Evolutionary conservation across 2,329 filamentous ascomycete genomes (phyloP).

Genomic region (Aureobasidium sp.): DNA sequence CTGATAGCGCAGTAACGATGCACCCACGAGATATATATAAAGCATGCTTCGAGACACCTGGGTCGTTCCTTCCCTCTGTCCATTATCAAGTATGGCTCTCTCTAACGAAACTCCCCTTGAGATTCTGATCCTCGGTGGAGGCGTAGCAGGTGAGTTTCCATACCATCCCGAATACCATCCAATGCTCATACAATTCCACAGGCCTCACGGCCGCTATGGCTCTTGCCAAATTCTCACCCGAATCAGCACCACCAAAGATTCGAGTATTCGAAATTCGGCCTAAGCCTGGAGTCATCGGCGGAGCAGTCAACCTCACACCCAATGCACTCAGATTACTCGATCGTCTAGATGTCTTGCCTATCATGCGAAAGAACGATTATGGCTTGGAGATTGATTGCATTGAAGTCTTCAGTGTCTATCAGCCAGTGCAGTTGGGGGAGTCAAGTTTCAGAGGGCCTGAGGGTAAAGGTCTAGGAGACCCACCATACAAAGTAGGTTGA

Average conservation of each 20-base stretch:
- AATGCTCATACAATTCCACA: not conserved
- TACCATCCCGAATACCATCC: not conserved
- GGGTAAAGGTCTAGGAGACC: slow-evolving; percentile 47
- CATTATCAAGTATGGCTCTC: not conserved
- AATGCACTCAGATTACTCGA: slow-evolving; percentile 48
- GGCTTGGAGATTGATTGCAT: slow-evolving; percentile 48
- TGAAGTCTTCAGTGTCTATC: slow-evolving; percentile 52
- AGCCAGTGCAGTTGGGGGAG: slow-evolving; percentile 44
- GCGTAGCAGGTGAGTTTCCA: slow-evolving; percentile 16
- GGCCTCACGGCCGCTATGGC: slow-evolving; percentile 57
- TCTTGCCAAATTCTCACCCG: slow-evolving; percentile 44
- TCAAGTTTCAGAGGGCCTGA: slow-evolving; percentile 46
- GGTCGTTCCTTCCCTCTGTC: not conserved
- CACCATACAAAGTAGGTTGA: slow-evolving; percentile 42
- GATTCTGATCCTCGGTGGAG: slow-evolving; percentile 19
- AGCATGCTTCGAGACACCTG: not conserved
- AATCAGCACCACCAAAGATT: slow-evolving; percentile 41
- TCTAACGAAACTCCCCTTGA: slow-evolving; percentile 11
- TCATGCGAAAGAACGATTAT: slow-evolving; percentile 43
- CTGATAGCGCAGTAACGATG: not conserved
- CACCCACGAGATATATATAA: not conserved
- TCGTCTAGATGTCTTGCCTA: slow-evolving; percentile 36
- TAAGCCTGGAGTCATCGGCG: slow-evolving; percentile 48
- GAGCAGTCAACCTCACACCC: slow-evolving; percentile 55
- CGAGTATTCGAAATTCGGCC: slow-evolving; percentile 56